phyloP scores from a whole-genome alignment of 2,329 filamentous ascomycete genomes.

The Didymellaceae sp. region DNA sequence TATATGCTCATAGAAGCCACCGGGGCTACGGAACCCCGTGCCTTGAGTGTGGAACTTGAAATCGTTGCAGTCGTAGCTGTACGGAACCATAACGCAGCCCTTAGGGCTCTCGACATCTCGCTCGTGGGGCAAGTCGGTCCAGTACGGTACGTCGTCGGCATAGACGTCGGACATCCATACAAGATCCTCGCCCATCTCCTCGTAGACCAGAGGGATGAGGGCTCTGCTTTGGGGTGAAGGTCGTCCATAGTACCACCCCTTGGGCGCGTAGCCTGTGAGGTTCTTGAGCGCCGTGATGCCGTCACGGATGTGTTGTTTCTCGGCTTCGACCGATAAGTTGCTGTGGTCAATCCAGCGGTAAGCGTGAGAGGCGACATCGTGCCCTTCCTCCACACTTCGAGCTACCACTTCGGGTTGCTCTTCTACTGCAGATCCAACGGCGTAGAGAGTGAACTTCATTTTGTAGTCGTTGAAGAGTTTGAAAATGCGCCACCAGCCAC shows the following conservation, averaged over 20 bases:
- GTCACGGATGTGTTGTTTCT: slow-evolving; percentile 54
- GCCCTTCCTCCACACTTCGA: slow-evolving; percentile 57
- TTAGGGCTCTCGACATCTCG: slow-evolving; percentile 49
- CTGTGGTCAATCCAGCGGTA: slow-evolving; percentile 62
- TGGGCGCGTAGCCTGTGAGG: slow-evolving; percentile 35
- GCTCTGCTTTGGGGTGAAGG: slow-evolving; percentile 49
- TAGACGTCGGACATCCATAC: slow-evolving; percentile 60
- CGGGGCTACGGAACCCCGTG: slow-evolving; percentile 55
- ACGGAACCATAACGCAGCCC: slow-evolving; percentile 62
- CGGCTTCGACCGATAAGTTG: slow-evolving; percentile 54
- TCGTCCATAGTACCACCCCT: slow-evolving; percentile 59
- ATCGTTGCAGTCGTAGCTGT: slow-evolving; percentile 62
- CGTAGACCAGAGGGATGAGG: slow-evolving; percentile 23
- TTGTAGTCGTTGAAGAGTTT: slow-evolving; percentile 56
- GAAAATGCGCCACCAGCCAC: slow-evolving; percentile 59
- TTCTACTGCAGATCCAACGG: slow-evolving; percentile 58
- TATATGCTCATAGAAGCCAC: slow-evolving; percentile 51
- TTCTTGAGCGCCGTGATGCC: slow-evolving; percentile 7
- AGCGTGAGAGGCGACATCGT: slow-evolving; percentile 59
- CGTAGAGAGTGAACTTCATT: slow-evolving; percentile 61
- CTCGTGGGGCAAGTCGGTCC: slow-evolving; percentile 61
- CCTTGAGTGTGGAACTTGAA: slow-evolving; percentile 55
- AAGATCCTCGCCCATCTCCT: slow-evolving; percentile 59
- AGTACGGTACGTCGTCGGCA: slow-evolving; percentile 63
- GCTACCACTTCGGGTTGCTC: slow-evolving; percentile 56